Evolutionary conservation across 2,329 filamentous ascomycete species (phyloP), one percentile per base, ranked within the genome.

Genomic region (Fusarium decemcellulare): DNA sequence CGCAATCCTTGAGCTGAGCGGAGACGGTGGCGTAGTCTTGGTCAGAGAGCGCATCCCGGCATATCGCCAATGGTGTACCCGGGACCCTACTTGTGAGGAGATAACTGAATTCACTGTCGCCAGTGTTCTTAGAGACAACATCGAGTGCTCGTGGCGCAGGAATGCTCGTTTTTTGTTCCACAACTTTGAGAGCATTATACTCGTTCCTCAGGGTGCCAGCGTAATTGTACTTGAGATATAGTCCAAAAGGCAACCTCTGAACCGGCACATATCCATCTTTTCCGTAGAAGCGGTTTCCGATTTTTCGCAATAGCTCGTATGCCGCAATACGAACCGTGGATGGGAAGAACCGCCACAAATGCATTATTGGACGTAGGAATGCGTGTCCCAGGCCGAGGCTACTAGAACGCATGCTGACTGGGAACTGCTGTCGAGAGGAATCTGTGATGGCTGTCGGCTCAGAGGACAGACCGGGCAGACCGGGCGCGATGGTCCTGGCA

Each of bases 161-260:
- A 18, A 79, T 67, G 2, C 69, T 64, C 4, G 77, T 80, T 32
- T 77, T 37, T 14, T 58, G 65, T 4, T 39, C 69, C 32, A 79
- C 59, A 12, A 72, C 46, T 0, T 54, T 37, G 16, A 81, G 61
- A 0, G 77, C 76, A 29, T 76, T 76, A 55, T 67, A 68, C 58
- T 79, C 65, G 34, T 81, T 80, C 15, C 53, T 64, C 16, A 43
- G 12, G 2, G 34, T 16, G 4, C 29, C n/a, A 2, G 14, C 27
- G 11, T 9, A n/a, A 3, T 59, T 15, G 37, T 16, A 57, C 51
- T 80, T 80, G 15, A 80, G 53, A 51, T 76, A 79, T 1, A 80
- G 72, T 8, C 76, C 75, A 55, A 79, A 78, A 3, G 76, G 77
- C 15, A 80, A 54, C 39, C 71, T 68, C 44, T 74, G 72, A 10